phyloP scores from a whole-genome alignment of 768 basidiomycete species.

The Wakefieldia striispora region DNA sequence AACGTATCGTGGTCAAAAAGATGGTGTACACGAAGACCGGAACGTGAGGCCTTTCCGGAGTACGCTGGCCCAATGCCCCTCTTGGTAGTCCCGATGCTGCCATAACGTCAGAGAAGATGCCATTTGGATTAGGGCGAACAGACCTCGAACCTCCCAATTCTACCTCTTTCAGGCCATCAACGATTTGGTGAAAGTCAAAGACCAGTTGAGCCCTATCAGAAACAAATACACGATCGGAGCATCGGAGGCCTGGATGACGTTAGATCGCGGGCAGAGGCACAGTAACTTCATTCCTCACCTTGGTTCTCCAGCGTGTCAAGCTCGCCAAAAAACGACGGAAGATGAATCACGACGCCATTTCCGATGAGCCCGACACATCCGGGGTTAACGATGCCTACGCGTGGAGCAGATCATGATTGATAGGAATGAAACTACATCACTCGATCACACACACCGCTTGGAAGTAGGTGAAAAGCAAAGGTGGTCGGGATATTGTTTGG shows the following conservation, averaged over 20 bases:
- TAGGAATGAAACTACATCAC: background rate
- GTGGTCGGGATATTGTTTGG: slow-evolving; percentile 72
- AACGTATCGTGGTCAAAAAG: slow-evolving; percentile 86
- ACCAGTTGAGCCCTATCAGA: slow-evolving; percentile 97
- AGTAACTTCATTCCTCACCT: slow-evolving; percentile 49
- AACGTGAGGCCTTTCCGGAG: slow-evolving; percentile 95
- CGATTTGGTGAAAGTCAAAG: slow-evolving; percentile 99
- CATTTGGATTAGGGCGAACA: slow-evolving; percentile 2
- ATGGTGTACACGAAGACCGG: slow-evolving; percentile 94
- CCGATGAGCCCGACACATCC: slow-evolving; percentile 86
- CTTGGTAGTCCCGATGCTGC: slow-evolving; percentile 95
- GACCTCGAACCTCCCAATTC: slow-evolving; percentile 90
- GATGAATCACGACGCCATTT: slow-evolving; percentile 92
- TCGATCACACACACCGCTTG: slow-evolving; percentile 60
- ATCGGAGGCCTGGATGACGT: slow-evolving; percentile 67
- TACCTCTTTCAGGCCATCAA: slow-evolving; percentile 97
- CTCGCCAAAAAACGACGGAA: slow-evolving; percentile 94
- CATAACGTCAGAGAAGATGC: background rate
- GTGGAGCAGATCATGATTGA: background rate
- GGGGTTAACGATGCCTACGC: slow-evolving; percentile 31
- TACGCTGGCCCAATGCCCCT: slow-evolving; percentile 99
- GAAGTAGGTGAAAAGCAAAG: slow-evolving; percentile 94
- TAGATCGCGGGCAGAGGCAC: background rate
- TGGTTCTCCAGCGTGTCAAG: slow-evolving; percentile 81
- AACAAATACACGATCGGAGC: slow-evolving; percentile 80